Evolutionary conservation across 495 filamentous ascomycete genomes (phyloP), one percentile per base, ranked within the genome.

Genomic region (Lasiosphaeris hirsuta): DNA sequence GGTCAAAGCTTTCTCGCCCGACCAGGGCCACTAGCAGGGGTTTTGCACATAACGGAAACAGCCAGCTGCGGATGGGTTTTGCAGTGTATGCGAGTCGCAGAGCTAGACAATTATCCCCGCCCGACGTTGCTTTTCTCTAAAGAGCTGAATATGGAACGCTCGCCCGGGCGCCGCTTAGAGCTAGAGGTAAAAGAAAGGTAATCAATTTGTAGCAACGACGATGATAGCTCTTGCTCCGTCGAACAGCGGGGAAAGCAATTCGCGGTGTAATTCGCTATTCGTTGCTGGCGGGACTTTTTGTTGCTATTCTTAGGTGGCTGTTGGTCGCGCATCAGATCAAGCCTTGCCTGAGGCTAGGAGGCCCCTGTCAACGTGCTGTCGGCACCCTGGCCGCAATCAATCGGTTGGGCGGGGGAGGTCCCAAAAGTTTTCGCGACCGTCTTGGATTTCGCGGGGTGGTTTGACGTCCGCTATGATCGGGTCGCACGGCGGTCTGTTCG

Each of bases 341-440:
- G 53, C 52, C 42, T 55, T 55, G n/a, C 35, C 1, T 11, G 42
- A 39, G 33, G 53, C 42, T 47, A 42, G 53, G 53, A 35, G 38
- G 14, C 9, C 53, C 53, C 53, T 55, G 53, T 47, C 43, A 6
- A 34, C 49, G 23, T 47, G 23, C 23, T 30, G 23, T 30, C 23
- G 23, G 23, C 23, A 30, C 23, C 23, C 23, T 30, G 23, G 23
- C 23, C 23, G 23, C 53, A 45, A 55, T 38, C 17, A 30, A 37
- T 23, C 42, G 52, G 23, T 11, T 23, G 34, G 53, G 53, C 53
- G 53, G 53, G 53, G 53, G 53, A 55, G 42, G 41, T 15, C 41
- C 52, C 37, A 34, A 17, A 23, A 34, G 35, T 15, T 30, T 30
- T 30, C 23, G 13, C 8, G 33, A 13, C 9, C 6, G 13, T 19